Evolutionary conservation across 768 basidiomycete species (phyloP).

Genomic region (Lactarius quietus): DNA sequence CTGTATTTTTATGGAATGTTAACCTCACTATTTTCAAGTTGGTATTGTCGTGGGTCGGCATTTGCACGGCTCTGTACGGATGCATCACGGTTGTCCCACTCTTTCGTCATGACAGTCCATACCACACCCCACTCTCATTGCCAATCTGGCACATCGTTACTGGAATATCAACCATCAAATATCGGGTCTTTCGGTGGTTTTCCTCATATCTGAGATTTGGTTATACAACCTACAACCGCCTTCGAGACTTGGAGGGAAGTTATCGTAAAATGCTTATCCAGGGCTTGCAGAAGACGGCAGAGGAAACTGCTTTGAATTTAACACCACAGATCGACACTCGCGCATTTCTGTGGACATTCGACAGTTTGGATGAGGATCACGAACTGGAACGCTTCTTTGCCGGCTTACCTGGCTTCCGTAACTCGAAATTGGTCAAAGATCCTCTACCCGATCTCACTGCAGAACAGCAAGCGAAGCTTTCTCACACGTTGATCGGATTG

Average conservation of each 20-base stretch:
- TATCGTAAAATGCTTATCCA: not conserved
- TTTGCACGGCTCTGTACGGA: not conserved
- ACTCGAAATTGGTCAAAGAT: not conserved
- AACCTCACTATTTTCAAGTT: not conserved
- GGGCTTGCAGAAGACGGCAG: not conserved
- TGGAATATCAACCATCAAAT: not conserved
- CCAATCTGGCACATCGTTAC: not conserved
- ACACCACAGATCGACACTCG: not conserved
- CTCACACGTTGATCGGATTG: fast-evolving
- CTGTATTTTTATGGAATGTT: not conserved
- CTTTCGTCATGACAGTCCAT: not conserved
- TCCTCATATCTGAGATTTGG: too few relatives aligned
- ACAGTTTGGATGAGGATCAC: not conserved
- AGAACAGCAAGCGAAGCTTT: not conserved
- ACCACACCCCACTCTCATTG: not conserved
- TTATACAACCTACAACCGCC: too few relatives aligned
- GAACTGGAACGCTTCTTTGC: not conserved
- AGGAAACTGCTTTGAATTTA: not conserved
- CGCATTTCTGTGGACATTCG: not conserved
- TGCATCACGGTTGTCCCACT: not conserved
- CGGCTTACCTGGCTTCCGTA: not conserved
- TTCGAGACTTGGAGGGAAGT: too few relatives aligned
- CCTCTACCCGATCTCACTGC: not conserved
- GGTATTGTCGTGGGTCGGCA: not conserved
- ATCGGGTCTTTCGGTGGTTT: not conserved